Base-by-base conservation (phyloP, 768 basidiomycete species). In the Imleria badia region DNA sequence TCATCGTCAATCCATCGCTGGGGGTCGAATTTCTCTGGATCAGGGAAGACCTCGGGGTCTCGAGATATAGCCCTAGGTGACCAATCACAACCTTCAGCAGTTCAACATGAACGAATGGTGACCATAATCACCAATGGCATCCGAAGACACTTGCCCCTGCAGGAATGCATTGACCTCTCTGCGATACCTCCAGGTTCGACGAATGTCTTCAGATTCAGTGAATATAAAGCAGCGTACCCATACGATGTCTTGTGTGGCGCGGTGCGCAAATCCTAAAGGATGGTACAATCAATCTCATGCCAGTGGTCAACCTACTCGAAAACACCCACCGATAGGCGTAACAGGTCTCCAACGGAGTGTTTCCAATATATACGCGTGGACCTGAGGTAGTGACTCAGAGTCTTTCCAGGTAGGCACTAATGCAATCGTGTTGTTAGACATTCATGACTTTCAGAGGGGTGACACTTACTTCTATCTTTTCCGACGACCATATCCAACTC, bases 211-310 rank as follows among this genome's bases (percentile, higher is more conserved):
- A n/a, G n/a, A n/a, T n/a, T n/a, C n/a, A n/a, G n/a, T n/a, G n/a
- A n/a, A n/a, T n/a, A n/a, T 4, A 29, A 12, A 19, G n/a, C 7
- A 36, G 44, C 61, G 8, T 56, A 83, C 83, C 81, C 82, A 87
- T 20, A 81, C 61, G 36, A 88, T 77, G 52, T 87, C 85, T 45
- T 78, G 78, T 0, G 83, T 86, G 1, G 84, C 78, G 13, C 79
- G 78, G 57, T 89, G 87, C 1, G 81, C 73, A 52, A 86, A 82
- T 0, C 85, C 66, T 67, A n/a, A 3, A 23, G 3, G n/a, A 48
- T 29, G 14, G 7, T 14, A 23, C 6, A 6, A 22, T 55, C 20
- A 48, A 35, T 29, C 15, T 20, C 31, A 7, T 17, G 6, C 13
- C n/a, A n/a, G n/a, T n/a, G n/a, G n/a, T 5, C 7, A 3, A 3